Conservation (phyloP, 768 basidiomycete species). For the Peribolospora kevripleyi region DNA sequence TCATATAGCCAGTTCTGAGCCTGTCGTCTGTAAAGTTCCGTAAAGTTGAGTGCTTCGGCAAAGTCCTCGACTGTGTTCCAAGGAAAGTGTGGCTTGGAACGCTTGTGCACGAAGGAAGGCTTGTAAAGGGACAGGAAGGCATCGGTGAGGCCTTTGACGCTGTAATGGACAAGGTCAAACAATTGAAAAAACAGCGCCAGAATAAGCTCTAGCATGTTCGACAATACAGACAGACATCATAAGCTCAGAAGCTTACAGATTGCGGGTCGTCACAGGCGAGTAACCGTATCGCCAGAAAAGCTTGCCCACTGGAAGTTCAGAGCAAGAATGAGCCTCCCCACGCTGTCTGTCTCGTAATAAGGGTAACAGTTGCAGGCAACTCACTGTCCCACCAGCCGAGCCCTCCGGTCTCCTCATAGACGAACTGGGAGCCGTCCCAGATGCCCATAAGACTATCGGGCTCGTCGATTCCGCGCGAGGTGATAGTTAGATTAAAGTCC, state of each 20-base stretch:
- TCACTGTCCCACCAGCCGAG: not conserved
- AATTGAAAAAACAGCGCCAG: constrained; percentile 3
- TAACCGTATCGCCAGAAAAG: constrained; percentile 56
- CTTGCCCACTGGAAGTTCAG: constrained; percentile 26
- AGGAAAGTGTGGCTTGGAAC: constrained; percentile 12
- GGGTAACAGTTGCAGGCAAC: constrained; percentile 2
- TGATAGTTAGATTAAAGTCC: constrained; percentile 13
- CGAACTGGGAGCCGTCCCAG: constrained; percentile 58
- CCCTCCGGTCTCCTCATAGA: constrained; percentile 13
- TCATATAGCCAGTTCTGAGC: constrained; percentile 33
- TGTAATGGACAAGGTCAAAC: constrained; percentile 13
- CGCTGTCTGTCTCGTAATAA: not conserved
- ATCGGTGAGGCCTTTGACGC: constrained; percentile 34
- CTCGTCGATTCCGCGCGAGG: constrained; percentile 12
- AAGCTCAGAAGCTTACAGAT: constrained; percentile 34
- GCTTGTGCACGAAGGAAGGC: constrained; percentile 21
- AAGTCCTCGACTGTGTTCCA: constrained; percentile 42
- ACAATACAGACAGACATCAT: not conserved
- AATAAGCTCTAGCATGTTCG: not conserved
- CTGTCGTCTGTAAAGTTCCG: constrained; percentile 26
- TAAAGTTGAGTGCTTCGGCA: constrained; percentile 21
- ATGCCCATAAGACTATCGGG: constrained; percentile 27
- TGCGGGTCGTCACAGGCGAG: constrained; percentile 25
- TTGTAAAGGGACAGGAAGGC: constrained; percentile 35
- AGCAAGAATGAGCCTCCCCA: too few relatives aligned